Percentiles rank a stretch among this genome's conserved stretches.
Evolutionary conservation across 1,139 yeast genomes (phyloP).

Genomic region (Saccharomycopsis hybrid): DNA sequence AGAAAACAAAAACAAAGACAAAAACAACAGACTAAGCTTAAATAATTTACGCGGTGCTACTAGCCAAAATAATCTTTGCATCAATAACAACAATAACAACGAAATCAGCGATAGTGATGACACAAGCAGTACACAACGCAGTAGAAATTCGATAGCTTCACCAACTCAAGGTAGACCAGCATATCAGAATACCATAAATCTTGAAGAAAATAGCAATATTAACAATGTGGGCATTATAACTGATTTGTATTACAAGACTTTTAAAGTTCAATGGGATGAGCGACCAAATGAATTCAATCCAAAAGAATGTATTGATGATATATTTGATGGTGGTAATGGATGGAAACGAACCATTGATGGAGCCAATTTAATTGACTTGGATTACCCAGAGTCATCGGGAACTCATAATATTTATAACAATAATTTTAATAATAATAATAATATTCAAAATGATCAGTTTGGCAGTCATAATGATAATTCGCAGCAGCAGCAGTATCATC

Average conservation of each 20-base stretch:
- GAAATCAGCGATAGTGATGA: not conserved
- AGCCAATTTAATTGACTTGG: conserved; percentile 28
- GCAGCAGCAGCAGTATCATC: no score
- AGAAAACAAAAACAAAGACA: no score
- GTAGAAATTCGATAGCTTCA: no score
- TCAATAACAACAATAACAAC: conserved; percentile 1
- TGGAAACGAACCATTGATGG: conserved; percentile 44
- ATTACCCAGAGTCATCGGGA: conserved; percentile 6
- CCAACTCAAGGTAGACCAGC: no score
- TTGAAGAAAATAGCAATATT: conserved; percentile 12
- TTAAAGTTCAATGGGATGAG: conserved; percentile 74
- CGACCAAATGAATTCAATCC: conserved; percentile 72
- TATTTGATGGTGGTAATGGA: conserved; percentile 68
- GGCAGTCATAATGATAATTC: not conserved
- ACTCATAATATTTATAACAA: not conserved
- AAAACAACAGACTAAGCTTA: not conserved
- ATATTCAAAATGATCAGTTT: not conserved
- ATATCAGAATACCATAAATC: conserved; percentile 8
- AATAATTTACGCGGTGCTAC: not conserved
- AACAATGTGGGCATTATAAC: conserved; percentile 12
- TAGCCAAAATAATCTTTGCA: not conserved
- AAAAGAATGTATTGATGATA: conserved; percentile 65
- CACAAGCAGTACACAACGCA: not conserved
- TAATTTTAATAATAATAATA: not conserved
- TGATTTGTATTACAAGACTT: conserved; percentile 48